Conservation (phyloP, 495 filamentous ascomycete species). For the Neurospora sp. region DNA sequence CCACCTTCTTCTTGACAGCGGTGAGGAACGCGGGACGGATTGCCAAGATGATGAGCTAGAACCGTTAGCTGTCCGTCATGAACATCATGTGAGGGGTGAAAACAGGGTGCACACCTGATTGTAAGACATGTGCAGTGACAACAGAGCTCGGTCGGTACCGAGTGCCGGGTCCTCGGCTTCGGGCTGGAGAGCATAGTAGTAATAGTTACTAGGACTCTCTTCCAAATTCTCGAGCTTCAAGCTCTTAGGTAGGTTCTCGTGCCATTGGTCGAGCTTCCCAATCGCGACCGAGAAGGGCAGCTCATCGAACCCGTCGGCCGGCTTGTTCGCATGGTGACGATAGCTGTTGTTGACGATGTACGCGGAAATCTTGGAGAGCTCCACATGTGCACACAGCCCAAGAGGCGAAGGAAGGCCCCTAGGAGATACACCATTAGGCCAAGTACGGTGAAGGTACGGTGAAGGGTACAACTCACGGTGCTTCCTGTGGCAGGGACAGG, state of each 20-base stretch:
- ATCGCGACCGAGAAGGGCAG: conserved; percentile 11
- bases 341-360: conserved; percentile 29
- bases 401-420: conserved; percentile 22
- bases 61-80: conserved; percentile 1
- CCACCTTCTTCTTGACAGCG: conserved; percentile 27
- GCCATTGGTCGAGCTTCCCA: conserved; percentile 18
- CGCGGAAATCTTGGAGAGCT: conserved; percentile 27
- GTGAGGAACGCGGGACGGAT: conserved; percentile 30
- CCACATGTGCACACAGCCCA: conserved; percentile 28
- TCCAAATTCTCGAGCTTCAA: conserved; percentile 3
- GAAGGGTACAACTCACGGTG: conserved; percentile 12
- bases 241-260: conserved; percentile 6
- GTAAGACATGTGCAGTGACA: conserved; percentile 31
- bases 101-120: conserved; percentile 22
- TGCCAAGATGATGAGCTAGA: conserved; percentile 28
- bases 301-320: background rate
- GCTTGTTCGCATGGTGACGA: conserved; percentile 7
- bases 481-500: conserved; percentile 22
- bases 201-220: conserved; percentile 1
- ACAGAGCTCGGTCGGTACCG: conserved; percentile 19
- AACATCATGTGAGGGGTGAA: background rate
- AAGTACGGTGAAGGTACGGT: background rate
- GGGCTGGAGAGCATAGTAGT: background rate
- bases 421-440: background rate
- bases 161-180: conserved; percentile 1